These are phyloP conservation scores for Dactylonectria estremocensis DNA, from an alignment of 2,329 filamentous ascomycete species.

Conservation along the genomic window DNA sequence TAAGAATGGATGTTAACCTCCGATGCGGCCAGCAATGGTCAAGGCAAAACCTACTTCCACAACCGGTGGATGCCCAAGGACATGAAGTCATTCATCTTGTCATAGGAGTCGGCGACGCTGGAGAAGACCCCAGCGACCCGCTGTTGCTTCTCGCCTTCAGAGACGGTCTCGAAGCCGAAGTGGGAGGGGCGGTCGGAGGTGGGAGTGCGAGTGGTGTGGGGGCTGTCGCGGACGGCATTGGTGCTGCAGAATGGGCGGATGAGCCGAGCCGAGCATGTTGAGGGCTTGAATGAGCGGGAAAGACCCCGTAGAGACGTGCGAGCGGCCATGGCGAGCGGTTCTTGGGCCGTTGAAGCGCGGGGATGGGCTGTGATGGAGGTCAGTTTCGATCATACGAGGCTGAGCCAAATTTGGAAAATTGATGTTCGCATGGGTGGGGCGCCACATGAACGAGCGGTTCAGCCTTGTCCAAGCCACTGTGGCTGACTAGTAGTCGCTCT, in stretches of 20 bases:
- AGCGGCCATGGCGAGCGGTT: constrained; percentile 47
- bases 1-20: constrained; percentile 31
- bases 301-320: constrained; percentile 51
- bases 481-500: constrained; percentile 26
- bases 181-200: constrained; percentile 78
- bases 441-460: not conserved
- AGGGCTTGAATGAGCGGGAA: constrained; percentile 41
- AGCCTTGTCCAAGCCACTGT: constrained; percentile 46
- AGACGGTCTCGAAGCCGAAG: constrained; percentile 91
- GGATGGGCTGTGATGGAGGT: constrained; percentile 40
- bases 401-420: constrained; percentile 47
- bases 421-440: constrained; percentile 34
- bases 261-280: constrained; percentile 31
- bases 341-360: constrained; percentile 25
- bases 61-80: constrained; percentile 96
- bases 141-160: constrained; percentile 81
- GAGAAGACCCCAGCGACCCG: constrained; percentile 91
- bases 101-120: constrained; percentile 94
- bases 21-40: not conserved
- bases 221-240: constrained; percentile 45
- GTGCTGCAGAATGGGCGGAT: constrained; percentile 50
- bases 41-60: constrained; percentile 77
- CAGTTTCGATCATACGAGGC: constrained; percentile 49
- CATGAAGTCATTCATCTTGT: constrained; percentile 99
- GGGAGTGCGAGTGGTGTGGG: constrained; percentile 46